phyloP scores from a whole-genome alignment of 2,329 filamentous ascomycete genomes.

The Paracamarosporium sp. region DNA sequence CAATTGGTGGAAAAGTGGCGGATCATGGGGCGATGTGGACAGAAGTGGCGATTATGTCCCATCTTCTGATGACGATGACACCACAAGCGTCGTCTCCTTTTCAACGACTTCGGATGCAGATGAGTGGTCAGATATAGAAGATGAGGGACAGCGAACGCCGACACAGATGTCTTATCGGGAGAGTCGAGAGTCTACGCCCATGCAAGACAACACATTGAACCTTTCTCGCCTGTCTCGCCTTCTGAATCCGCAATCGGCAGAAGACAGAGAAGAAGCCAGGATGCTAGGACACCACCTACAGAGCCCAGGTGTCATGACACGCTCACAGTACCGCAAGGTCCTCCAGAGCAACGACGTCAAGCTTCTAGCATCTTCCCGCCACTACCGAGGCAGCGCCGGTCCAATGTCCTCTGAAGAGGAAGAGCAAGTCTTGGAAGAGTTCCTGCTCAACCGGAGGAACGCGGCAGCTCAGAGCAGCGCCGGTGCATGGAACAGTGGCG shows the following conservation, averaged over 20 bases:
- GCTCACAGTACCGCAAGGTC: conserved; percentile 75
- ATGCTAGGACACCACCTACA: conserved; percentile 81
- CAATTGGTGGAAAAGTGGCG: conserved; percentile 81
- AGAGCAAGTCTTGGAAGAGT: conserved; percentile 63
- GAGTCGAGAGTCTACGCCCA: conserved; percentile 62
- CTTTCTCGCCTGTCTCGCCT: conserved; percentile 76
- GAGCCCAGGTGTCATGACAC: conserved; percentile 76
- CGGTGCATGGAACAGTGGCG: conserved; percentile 70
- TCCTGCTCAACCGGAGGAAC: conserved; percentile 63
- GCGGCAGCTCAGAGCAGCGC: conserved; percentile 50
- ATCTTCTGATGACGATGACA: conserved; percentile 68
- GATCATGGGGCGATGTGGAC: conserved; percentile 85
- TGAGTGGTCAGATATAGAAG: conserved; percentile 49
- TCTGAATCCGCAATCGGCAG: conserved; percentile 77
- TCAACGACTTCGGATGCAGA: conserved; percentile 57
- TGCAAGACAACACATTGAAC: conserved; percentile 57
- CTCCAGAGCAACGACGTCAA: conserved; percentile 73
- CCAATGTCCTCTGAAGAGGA: conserved; percentile 58
- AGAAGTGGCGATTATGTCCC: conserved; percentile 79
- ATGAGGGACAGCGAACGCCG: conserved; percentile 71
- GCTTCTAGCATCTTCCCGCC: conserved; percentile 62
- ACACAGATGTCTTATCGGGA: conserved; percentile 68
- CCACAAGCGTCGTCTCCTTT: conserved; percentile 80
- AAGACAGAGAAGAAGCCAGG: conserved; percentile 81
- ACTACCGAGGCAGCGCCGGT: conserved; percentile 21